These are phyloP conservation scores for Lippia alba DNA, from an alignment of 305 asterid genomes.

Conservation along the genomic window DNA sequence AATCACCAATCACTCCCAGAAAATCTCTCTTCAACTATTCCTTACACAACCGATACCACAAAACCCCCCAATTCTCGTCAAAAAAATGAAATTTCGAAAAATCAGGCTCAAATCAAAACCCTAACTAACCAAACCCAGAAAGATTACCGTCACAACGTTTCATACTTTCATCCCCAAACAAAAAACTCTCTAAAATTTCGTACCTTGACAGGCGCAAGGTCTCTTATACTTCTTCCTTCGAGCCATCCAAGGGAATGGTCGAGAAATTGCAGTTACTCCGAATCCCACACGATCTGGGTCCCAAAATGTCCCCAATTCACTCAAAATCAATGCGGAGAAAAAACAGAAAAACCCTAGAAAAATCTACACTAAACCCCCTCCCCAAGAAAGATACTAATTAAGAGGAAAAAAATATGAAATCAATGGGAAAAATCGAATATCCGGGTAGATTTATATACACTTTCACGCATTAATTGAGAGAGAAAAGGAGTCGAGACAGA, in stretches of 20 bases:
- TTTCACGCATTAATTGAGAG: slow-evolving; percentile 34
- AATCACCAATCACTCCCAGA: slow-evolving; percentile 21
- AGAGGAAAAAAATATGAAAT: neutral
- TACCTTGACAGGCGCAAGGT: slow-evolving; percentile 45
- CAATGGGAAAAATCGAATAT: neutral
- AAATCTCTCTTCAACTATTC: slow-evolving; percentile 10
- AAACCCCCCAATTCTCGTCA: slow-evolving; percentile 24
- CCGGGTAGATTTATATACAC: neutral
- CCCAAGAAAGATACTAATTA: slow-evolving; percentile 19
- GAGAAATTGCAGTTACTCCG: slow-evolving; percentile 9
- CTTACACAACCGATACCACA: slow-evolving; percentile 19
- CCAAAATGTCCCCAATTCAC: slow-evolving; percentile 8
- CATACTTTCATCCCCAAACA: neutral
- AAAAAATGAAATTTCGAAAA: slow-evolving; percentile 40
- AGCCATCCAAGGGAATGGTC: slow-evolving; percentile 40
- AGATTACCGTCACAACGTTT: slow-evolving; percentile 8
- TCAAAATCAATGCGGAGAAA: slow-evolving; percentile 18
- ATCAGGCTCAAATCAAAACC: slow-evolving; percentile 34
- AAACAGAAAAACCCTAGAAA: slow-evolving; percentile 40
- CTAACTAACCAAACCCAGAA: slow-evolving; percentile 14
- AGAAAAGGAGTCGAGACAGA: slow-evolving; percentile 7
- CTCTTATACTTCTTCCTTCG: slow-evolving; percentile 45
- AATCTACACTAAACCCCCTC: slow-evolving; percentile 31
- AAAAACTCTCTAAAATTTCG: slow-evolving; percentile 8
- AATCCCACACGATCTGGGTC: neutral